Percentiles rank a stretch among this genome's conserved stretches.
Evolutionary conservation across 2,329 filamentous ascomycete species (phyloP).

Genomic region (Fusarium liriodendri): DNA sequence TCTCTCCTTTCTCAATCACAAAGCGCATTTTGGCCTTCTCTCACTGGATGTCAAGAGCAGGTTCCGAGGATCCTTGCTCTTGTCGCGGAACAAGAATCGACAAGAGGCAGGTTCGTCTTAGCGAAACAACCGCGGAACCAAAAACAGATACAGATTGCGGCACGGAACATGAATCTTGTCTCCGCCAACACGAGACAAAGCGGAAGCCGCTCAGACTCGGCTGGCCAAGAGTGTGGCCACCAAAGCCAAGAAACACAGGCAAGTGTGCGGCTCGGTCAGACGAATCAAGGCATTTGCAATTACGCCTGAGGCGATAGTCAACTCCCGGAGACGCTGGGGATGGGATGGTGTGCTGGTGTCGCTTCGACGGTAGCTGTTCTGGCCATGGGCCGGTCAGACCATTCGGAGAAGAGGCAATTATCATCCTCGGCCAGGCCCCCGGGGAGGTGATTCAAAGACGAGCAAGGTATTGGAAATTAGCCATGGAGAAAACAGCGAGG

Average conservation of each 20-base stretch:
- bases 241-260: neutral
- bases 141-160: neutral
- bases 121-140: neutral
- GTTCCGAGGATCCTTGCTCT: neutral
- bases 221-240: constrained; percentile 1
- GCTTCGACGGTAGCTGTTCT: constrained; percentile 1
- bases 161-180: neutral
- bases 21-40: neutral
- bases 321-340: constrained; percentile 6
- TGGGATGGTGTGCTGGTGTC: constrained; percentile 3
- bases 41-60: neutral
- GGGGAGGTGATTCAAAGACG: neutral
- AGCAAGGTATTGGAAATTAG: constrained; percentile 27
- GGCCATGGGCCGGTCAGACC: constrained; percentile 13
- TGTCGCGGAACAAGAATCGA: neutral
- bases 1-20: neutral
- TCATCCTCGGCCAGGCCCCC: neutral
- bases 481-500: neutral
- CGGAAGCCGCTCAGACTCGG: neutral
- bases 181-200: neutral
- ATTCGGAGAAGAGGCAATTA: constrained; percentile 11
- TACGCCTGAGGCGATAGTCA: constrained; percentile 8
- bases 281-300: constrained; percentile 11
- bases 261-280: neutral
- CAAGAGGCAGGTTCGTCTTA: neutral